Base-by-base conservation (phyloP, 176 grass and related monocot genomes). In the Leersia perrieri region DNA sequence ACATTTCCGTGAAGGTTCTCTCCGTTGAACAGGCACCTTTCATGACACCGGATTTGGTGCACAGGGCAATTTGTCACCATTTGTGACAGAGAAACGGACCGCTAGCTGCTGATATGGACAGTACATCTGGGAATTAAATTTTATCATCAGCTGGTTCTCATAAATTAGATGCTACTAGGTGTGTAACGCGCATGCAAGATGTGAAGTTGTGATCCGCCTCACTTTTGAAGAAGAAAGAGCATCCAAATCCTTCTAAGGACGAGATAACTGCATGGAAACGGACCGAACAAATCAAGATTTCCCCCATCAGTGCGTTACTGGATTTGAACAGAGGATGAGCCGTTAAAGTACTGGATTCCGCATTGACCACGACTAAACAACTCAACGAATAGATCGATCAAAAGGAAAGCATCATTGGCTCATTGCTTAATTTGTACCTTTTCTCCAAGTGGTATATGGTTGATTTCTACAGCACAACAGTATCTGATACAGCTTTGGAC, bases 331-430 rank as follows among this genome's bases (percentile, higher is more conserved):
- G 31, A 77, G 39, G 57, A 38, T 55, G 85, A 41, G 60, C 42
- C 55, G 67, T 18, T 6, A 14, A 39, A 7, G 49, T 53, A 41
- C 72, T 82, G 79, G 76, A 23, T 5, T 13, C 25, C 35, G 1
- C 49, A 18, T 45, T 51, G 23, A 31, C 49, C 63, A 51, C 25
- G 78, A 87, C 79, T 40, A n/a, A 55, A 82, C 79, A 82, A 82
- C 85, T 70, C 64, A 42, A 18, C 25, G 55, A 77, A 57, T 53
- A 8, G 20, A 22, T 70, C 62, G n/a, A n/a, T n/a, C n/a, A 79
- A 0, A 42, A 27, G 16, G 53, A 66, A 14, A 42, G 16, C 55
- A 31, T 18, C 33, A 28, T 9, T 10, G 22, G 53, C 6, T 58
- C n/a, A 20, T 58, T 53, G 49, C 49, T 53, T 58, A 25, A 58